Evolutionary conservation across 192 early-diverging fungal genomes (phyloP), one percentile per base, ranked within the genome.

Genomic region (Dispira parvispora): DNA sequence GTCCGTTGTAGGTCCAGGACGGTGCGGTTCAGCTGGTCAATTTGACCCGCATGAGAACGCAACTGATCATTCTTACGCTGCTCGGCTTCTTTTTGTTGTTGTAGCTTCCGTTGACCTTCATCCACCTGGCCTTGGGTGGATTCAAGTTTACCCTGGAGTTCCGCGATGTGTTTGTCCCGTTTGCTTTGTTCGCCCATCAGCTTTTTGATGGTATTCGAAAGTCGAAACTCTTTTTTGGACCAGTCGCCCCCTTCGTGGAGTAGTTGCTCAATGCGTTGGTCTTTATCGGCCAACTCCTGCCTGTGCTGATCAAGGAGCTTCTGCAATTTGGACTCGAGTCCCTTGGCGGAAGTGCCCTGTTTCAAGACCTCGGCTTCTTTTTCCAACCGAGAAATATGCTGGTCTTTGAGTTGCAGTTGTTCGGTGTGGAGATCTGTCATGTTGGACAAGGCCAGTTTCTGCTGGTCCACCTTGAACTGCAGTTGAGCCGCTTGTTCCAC

Each of bases 191-290:
- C 85, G 0, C 76, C 68, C 8, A 87, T 75, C 32, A 92, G 68
- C 53, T 81, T 79, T 65, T 93, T 93, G 68, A 88, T 82, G 0
- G 78, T 77, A 55, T 76, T 87, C 10, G 83, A 68, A 16, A 83
- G 74, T 26, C 80, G 80, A 46, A 90, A 73, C 65, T 90, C 88
- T 46, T 80, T 81, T 61, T 88, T 84, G 9, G 88, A 89, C 58
- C 88, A 77, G 50, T 80, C 71, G 64, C 90, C 88, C 16, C 90
- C 88, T 79, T 75, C 66, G 28, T 58, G 43, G 6, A 79, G 50
- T 63, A 70, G 62, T 45, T 63, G 68, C 54, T 62, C 67, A 25
- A 78, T 68, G 3, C 65, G 43, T 18, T 32, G 20, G 28, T 43
- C 23, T 0, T 12, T 8, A 63, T 23, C 46, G 13, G 65, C 44